Percentiles rank a stretch among this genome's conserved stretches.
These are phyloP conservation scores for Saccharata proteae DNA, from an alignment of 2,329 filamentous ascomycete genomes.

Conservation along the genomic window DNA sequence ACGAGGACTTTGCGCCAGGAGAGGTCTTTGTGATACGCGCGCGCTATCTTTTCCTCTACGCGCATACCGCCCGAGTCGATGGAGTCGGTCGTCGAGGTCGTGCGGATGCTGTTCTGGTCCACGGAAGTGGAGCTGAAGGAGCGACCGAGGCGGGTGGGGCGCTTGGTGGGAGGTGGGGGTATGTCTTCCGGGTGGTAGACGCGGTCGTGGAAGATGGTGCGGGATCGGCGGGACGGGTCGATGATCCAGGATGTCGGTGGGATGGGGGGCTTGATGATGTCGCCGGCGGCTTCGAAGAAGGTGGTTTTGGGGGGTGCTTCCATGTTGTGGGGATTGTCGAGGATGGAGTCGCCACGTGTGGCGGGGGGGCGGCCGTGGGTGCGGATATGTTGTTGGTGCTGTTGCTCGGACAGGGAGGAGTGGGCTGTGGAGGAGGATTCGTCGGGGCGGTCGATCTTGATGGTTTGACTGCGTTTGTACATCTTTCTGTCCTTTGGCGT, in stretches of 20 bases:
- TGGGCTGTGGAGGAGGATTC: conserved; percentile 8
- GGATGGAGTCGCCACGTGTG: conserved; percentile 25
- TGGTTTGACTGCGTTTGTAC: conserved; percentile 57
- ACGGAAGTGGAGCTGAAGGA: conserved; percentile 26
- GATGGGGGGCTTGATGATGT: conserved; percentile 80
- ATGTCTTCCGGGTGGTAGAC: conserved; percentile 92
- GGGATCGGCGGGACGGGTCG: conserved; percentile 66
- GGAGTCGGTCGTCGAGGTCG: conserved; percentile 7
- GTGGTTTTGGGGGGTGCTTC: conserved; percentile 77
- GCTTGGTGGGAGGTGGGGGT: conserved; percentile 56
- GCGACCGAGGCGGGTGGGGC: conserved; percentile 16
- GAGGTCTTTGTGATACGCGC: conserved; percentile 82
- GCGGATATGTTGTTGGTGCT: background rate
- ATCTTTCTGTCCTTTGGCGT: conserved; percentile 56
- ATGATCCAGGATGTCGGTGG: conserved; percentile 72
- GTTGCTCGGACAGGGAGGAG: background rate
- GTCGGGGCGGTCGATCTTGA: conserved; percentile 34
- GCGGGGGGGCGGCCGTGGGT: conserved; percentile 1
- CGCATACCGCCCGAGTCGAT: conserved; percentile 51
- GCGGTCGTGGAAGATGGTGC: conserved; percentile 93
- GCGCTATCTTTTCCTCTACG: conserved; percentile 94
- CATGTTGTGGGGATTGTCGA: conserved; percentile 36
- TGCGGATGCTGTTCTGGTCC: conserved; percentile 22
- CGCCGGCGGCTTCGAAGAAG: conserved; percentile 88
- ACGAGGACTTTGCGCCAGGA: conserved; percentile 97